Evolutionary conservation across 2,329 filamentous ascomycete species (phyloP).

Genomic region (Pestalotiopsis sp.): DNA sequence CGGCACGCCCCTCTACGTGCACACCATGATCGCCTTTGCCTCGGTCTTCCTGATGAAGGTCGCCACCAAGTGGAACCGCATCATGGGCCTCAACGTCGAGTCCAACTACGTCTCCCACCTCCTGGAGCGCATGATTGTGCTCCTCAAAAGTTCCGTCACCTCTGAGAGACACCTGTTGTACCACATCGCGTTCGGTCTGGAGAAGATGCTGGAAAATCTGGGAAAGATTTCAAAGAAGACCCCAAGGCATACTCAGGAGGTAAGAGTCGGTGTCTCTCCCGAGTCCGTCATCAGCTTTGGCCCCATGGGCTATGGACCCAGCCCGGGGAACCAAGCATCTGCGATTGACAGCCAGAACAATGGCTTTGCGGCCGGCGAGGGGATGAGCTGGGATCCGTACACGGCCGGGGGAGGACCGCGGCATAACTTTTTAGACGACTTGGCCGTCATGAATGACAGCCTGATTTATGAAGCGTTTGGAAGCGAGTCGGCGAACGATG

Average conservation of each 20-base stretch:
- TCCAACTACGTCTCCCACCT: constrained; percentile 31
- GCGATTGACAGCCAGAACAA: background rate
- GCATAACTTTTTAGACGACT: constrained; percentile 17
- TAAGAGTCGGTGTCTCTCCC: background rate
- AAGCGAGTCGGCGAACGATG: constrained; percentile 24
- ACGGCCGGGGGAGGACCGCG: constrained; percentile 9
- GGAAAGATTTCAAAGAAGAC: background rate
- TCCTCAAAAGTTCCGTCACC: constrained; percentile 32
- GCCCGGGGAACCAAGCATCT: background rate
- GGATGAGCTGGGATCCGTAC: constrained; percentile 5
- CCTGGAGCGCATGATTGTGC: constrained; percentile 32
- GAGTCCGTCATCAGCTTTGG: constrained; percentile 15
- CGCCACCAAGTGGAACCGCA: constrained; percentile 30
- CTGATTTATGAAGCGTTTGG: constrained; percentile 32
- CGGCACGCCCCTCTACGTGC: constrained; percentile 28
- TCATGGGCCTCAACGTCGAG: constrained; percentile 37
- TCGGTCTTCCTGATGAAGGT: constrained; percentile 30
- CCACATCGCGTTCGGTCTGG: constrained; percentile 38
- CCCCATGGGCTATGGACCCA: constrained; percentile 14
- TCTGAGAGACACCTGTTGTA: constrained; percentile 38
- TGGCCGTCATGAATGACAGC: constrained; percentile 27
- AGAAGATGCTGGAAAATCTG: constrained; percentile 33
- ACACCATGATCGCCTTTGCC: constrained; percentile 32
- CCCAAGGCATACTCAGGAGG: background rate
- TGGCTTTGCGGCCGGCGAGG: background rate